These are phyloP conservation scores for Penicillium aurantiogriseum DNA, from an alignment of 2,329 filamentous ascomycete genomes.

Conservation along the genomic window DNA sequence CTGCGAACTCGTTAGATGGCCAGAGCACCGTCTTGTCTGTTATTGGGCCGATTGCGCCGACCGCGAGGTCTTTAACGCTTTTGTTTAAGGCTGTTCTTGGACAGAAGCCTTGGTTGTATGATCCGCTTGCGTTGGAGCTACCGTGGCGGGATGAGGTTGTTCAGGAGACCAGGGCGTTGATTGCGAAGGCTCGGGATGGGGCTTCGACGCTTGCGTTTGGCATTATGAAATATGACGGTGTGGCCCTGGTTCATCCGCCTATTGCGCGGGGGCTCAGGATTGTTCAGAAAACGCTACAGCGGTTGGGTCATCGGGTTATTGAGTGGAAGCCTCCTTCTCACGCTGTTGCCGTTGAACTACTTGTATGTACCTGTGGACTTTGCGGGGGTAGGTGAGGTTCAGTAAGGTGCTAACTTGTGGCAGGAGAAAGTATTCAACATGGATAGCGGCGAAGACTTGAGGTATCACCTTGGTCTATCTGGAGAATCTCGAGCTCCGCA, in stretches of 20 bases:
- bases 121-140: conserved; percentile 64
- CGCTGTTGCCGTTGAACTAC: conserved; percentile 37
- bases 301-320: conserved; percentile 57
- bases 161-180: conserved; percentile 37
- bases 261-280: conserved; percentile 55
- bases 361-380: conserved; percentile 32
- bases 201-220: conserved; percentile 52
- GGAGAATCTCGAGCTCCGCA: conserved; percentile 55
- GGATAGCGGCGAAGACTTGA: conserved; percentile 54
- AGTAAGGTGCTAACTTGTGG: conserved; percentile 13
- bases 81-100: conserved; percentile 57
- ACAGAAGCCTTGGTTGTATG: conserved; percentile 63
- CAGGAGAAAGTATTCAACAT: conserved; percentile 27
- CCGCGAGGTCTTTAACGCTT: conserved; percentile 54
- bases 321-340: conserved; percentile 59
- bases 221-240: conserved; percentile 53
- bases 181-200: conserved; percentile 34
- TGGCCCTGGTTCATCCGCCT: conserved; percentile 56
- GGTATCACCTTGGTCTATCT: conserved; percentile 52
- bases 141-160: conserved; percentile 59
- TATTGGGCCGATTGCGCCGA: conserved; percentile 62
- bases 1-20: conserved; percentile 63
- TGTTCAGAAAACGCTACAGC: conserved; percentile 50
- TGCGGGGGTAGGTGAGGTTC: not conserved
- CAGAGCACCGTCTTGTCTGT: conserved; percentile 63